phyloP scores from a whole-genome alignment of 106 monocot species.

The Platanthera zijinensis region DNA sequence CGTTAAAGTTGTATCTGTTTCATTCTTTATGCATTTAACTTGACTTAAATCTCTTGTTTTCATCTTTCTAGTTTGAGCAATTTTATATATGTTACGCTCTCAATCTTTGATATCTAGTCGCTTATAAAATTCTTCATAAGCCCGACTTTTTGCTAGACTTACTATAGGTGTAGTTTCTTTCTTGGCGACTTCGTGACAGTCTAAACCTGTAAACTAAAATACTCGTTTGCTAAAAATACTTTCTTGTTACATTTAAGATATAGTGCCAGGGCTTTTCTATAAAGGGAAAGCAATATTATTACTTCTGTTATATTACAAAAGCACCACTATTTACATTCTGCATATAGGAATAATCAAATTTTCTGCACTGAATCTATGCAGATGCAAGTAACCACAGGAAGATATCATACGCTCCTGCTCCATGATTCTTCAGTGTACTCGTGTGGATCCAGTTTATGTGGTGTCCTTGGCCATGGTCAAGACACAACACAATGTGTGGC shows the following conservation, averaged over 20 bases:
- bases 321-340: not conserved
- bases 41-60: no score
- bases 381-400: constrained; percentile 90
- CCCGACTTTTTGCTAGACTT: no score
- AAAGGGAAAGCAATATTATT: not conserved
- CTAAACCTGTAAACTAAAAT: not conserved
- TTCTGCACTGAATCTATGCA: constrained; percentile 21
- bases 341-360: not conserved
- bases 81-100: no score
- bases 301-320: not conserved
- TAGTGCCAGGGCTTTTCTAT: not conserved
- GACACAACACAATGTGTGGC: constrained; percentile 72
- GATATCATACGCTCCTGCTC: constrained; percentile 85
- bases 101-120: no score
- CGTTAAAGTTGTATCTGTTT: no score
- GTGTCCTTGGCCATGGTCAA: constrained; percentile 96
- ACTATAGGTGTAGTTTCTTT: no score
- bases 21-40: no score
- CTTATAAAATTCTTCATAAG: no score
- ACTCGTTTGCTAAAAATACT: not conserved
- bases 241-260: not conserved
- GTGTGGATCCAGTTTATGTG: constrained; percentile 97
- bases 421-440: constrained; percentile 80
- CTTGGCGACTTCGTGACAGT: not conserved
- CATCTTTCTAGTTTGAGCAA: no score